Evolutionary conservation across 257 asterid genomes (phyloP).

Genomic region (Ballota nigra): DNA sequence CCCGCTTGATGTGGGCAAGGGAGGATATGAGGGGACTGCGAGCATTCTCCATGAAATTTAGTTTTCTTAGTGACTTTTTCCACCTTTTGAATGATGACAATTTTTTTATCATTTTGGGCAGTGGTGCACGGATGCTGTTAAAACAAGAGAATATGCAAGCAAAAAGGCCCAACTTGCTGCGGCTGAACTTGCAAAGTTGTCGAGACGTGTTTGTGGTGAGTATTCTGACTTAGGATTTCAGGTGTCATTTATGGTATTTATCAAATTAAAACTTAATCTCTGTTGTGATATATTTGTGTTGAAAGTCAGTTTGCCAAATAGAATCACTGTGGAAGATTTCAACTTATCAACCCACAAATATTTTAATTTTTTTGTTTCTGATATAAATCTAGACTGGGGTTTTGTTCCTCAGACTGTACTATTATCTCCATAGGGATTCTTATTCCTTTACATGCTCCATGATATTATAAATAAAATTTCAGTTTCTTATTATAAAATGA

Average conservation of each 20-base stretch:
- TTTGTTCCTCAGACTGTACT: neutral
- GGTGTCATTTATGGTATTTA: neutral
- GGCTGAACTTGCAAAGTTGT: constrained; percentile 96
- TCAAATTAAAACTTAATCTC: constrained; percentile 12
- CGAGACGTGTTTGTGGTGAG: constrained; percentile 98
- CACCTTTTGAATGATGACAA: constrained; percentile 20
- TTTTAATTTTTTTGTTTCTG: neutral
- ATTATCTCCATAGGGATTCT: neutral
- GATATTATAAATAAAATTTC: neutral
- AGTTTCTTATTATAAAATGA: neutral
- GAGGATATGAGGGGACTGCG: neutral
- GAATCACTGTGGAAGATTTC: neutral
- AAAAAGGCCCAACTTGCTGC: constrained; percentile 98
- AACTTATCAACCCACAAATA: neutral
- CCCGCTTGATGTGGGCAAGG: neutral
- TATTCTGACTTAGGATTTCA: constrained; percentile 21
- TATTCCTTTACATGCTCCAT: neutral
- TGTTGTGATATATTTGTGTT: constrained; percentile 4
- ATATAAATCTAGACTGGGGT: neutral
- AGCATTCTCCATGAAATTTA: neutral
- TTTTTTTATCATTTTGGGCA: constrained; percentile 27
- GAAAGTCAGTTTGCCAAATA: too few relatives aligned
- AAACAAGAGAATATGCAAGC: constrained; percentile 86
- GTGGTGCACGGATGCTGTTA: constrained; percentile 88
- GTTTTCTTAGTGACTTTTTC: constrained; percentile 4